These are phyloP conservation scores for Coniella vitis DNA, from an alignment of 2,329 filamentous ascomycete species.

Conservation along the genomic window DNA sequence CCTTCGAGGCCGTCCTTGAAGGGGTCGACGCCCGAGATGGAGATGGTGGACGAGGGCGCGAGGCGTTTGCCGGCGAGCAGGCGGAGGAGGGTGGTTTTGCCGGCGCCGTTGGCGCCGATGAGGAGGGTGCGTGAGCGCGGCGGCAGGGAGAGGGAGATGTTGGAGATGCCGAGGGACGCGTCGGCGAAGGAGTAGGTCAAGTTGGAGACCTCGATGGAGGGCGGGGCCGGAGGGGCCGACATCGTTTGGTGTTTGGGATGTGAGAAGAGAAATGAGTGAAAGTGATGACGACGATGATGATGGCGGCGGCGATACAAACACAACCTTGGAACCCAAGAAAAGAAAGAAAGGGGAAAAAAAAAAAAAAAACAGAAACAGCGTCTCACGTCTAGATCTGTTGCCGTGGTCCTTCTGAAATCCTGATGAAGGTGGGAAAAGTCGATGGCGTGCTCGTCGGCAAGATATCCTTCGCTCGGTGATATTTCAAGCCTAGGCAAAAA, in stretches of 20 bases:
- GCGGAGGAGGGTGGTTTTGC: constrained; percentile 93
- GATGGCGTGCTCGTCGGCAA: background rate
- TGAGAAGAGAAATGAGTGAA: constrained; percentile 21
- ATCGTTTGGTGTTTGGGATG: no score
- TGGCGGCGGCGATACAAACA: no score
- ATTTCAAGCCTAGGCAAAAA: no score
- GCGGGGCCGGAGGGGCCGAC: constrained; percentile 26
- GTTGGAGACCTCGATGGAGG: constrained; percentile 64
- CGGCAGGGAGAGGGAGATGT: constrained; percentile 71
- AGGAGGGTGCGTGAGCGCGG: constrained; percentile 80
- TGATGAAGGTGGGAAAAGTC: background rate
- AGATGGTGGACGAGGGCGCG: constrained; percentile 67
- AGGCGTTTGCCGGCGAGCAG: constrained; percentile 93
- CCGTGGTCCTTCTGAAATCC: no score
- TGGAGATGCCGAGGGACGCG: constrained; percentile 67
- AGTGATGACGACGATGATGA: background rate
- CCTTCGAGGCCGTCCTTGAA: constrained; percentile 87
- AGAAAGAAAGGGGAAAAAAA: no score
- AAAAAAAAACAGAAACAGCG: no score
- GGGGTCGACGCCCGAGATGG: constrained; percentile 77
- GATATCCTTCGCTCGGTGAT: background rate
- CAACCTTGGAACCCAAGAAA: no score
- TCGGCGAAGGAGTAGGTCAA: constrained; percentile 89
- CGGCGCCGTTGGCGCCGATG: constrained; percentile 93
- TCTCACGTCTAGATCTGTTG: no score